These are phyloP conservation scores for Saccharomycopsis malanga DNA, from an alignment of 805 yeast genomes.

Conservation along the genomic window DNA sequence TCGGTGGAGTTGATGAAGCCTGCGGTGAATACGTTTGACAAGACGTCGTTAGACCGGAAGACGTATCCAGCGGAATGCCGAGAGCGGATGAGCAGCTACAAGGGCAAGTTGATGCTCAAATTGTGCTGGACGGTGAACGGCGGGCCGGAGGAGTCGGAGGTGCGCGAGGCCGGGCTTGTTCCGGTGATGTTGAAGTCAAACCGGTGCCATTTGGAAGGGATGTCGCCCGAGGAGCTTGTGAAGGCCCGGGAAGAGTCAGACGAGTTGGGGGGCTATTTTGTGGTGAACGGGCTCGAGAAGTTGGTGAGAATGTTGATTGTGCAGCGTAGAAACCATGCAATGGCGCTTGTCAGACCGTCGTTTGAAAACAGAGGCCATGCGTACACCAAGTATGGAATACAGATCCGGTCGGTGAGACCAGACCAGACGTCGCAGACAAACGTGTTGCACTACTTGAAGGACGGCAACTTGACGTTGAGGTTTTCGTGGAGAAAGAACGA, in stretches of 20 bases:
- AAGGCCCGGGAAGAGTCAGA: slow-evolving; percentile 81
- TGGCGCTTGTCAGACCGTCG: slow-evolving; percentile 95
- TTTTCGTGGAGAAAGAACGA: slow-evolving; percentile 97
- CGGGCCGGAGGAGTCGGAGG: slow-evolving; percentile 72
- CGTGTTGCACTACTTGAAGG: slow-evolving; percentile 90
- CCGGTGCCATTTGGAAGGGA: slow-evolving; percentile 80
- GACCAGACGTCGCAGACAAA: slow-evolving; percentile 98
- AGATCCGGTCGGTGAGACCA: slow-evolving; percentile 88
- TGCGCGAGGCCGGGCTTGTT: slow-evolving; percentile 83
- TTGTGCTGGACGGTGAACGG: slow-evolving; percentile 83
- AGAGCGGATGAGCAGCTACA: slow-evolving; percentile 80
- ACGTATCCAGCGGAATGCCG: slow-evolving; percentile 83
- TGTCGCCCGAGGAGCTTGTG: slow-evolving; percentile 80
- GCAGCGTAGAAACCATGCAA: slow-evolving; percentile 95
- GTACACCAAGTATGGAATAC: slow-evolving; percentile 86
- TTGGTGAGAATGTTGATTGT: slow-evolving; percentile 95
- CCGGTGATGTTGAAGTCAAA: slow-evolving; percentile 90
- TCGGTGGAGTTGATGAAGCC: slow-evolving; percentile 86
- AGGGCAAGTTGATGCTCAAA: slow-evolving; percentile 70
- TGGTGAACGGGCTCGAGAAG: slow-evolving; percentile 95
- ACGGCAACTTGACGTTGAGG: slow-evolving; percentile 94
- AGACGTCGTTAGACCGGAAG: slow-evolving; percentile 67
- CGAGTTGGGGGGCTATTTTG: slow-evolving; percentile 94
- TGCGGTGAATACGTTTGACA: slow-evolving; percentile 60
- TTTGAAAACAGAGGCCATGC: slow-evolving; percentile 90